Percentiles rank a stretch among this genome's conserved stretches.
Conservation (phyloP, 2,329 filamentous ascomycete species). For the Xylariomycetidae sp. region DNA sequence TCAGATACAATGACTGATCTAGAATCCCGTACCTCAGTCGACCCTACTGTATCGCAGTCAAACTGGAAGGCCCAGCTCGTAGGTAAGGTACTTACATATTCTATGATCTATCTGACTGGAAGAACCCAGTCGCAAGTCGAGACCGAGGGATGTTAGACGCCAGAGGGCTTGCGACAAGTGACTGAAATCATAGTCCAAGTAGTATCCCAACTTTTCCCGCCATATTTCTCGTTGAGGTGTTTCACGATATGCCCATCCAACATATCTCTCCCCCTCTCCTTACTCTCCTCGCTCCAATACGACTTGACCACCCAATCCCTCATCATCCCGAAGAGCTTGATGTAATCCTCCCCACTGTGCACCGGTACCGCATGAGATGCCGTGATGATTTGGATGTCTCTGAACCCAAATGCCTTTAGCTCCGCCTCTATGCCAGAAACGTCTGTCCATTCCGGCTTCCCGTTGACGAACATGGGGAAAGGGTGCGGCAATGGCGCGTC, state of each 20-base stretch:
- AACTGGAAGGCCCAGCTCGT: no score
- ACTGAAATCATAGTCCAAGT: conserved; percentile 27
- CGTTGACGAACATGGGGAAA: conserved; percentile 35
- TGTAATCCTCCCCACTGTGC: conserved; percentile 30
- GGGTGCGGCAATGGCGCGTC: conserved; percentile 30
- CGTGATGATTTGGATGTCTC: conserved; percentile 32
- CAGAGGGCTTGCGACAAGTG: conserved; percentile 18
- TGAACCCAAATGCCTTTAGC: conserved; percentile 31
- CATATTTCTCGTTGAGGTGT: conserved; percentile 36
- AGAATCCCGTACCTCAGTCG: no score
- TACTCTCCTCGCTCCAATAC: conserved; percentile 36
- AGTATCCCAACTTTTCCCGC: conserved; percentile 29
- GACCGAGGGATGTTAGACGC: no score
- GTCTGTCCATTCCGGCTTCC: conserved; percentile 35
- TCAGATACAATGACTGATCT: no score
- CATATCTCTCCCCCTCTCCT: conserved; percentile 32
- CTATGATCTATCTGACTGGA: background rate
- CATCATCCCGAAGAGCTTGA: conserved; percentile 33
- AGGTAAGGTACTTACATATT: no score
- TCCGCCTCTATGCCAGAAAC: conserved; percentile 33
- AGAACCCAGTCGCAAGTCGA: conserved; percentile 1
- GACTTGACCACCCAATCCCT: conserved; percentile 31
- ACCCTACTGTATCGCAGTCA: no score
- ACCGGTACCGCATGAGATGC: conserved; percentile 24
- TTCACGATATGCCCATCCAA: conserved; percentile 24